Evolutionary conservation across 768 basidiomycete genomes (phyloP), one percentile per base, ranked within the genome.

Genomic region (Mycena leptocephala): DNA sequence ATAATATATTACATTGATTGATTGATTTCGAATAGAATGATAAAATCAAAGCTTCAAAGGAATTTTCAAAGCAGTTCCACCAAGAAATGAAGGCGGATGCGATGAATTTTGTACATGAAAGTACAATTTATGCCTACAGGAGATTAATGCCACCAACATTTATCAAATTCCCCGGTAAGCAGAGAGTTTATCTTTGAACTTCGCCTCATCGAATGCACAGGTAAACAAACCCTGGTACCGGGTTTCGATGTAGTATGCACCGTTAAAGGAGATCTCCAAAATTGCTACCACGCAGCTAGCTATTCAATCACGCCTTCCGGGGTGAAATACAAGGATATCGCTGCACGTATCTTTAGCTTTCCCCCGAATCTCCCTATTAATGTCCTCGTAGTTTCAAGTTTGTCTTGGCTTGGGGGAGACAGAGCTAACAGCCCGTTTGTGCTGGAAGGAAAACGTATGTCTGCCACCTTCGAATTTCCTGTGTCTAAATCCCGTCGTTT

Each of bases 321-420:
- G 11, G 33, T 11, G 20, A 35, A 24, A 55, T 26, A 32, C 28
- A 78, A 78, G 53, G 10, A 32, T 2, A 24, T 78, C 18, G 22
- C 5, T 10, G 75, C 35, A 28, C 67, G 70, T 33, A 16, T 8
- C 1, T 14, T 37, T n/a, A 22, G 20, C 9, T n/a, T n/a, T 26
- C 30, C 26, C 24, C 24, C 39, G n/a, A 28, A 20, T 35, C 20
- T 65, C n/a, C 37, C 7, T 30, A 18, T 41, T 33, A 22, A 32
- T 30, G 14, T 28, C 11, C 5, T 24, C 24, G 11, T 33, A 80
- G 78, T 80, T 76, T 32, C 63, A 74, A 1, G 72, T 80, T 5
- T 80, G 80, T 65, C 66, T 80, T 5, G 37, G 37, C 9, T 22
- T 80, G 43, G 80, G 80, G 2, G 79, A 76, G n/a, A 80, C 80